phyloP scores from a whole-genome alignment of 768 basidiomycete genomes.

The Lactarius tabidus region DNA sequence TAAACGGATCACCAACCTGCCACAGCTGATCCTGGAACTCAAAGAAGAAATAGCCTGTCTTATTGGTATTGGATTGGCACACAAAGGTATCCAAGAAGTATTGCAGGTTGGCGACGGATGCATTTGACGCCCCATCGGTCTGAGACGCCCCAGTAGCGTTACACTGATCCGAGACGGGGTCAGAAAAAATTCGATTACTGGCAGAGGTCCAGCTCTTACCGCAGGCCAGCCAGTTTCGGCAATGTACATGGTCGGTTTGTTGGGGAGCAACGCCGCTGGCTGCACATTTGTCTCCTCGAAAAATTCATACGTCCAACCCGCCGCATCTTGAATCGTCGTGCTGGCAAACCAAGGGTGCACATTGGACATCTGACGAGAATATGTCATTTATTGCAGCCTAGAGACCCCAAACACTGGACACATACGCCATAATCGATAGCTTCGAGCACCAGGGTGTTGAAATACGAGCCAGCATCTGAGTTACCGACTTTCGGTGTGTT shows the following conservation, averaged over 20 bases:
- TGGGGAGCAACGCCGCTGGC: constrained; percentile 53
- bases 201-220: constrained; percentile 34
- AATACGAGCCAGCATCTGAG: constrained; percentile 82
- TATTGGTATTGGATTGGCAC: constrained; percentile 79
- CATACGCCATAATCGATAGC: constrained; percentile 67
- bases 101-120: constrained; percentile 64
- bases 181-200: background rate
- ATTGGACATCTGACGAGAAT: constrained; percentile 69
- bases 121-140: constrained; percentile 64
- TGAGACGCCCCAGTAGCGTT: too few relatives aligned
- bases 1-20: constrained; percentile 49
- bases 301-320: constrained; percentile 79
- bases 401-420: constrained; percentile 38
- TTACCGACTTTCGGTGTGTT: constrained; percentile 70
- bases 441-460: constrained; percentile 64
- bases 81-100: constrained; percentile 83
- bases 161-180: background rate
- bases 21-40: constrained; percentile 79
- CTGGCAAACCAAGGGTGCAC: constrained; percentile 96
- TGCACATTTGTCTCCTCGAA: constrained; percentile 65
- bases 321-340: constrained; percentile 58
- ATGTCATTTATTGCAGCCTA: constrained; percentile 64
- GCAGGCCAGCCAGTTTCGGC: constrained; percentile 93
- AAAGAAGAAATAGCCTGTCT: constrained; percentile 86
- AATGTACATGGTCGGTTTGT: constrained; percentile 80